Evolutionary conservation across 352 stramenopile genomes (phyloP), one percentile per base, ranked within the genome.

Genomic region (Globisporangium sylvaticum): DNA sequence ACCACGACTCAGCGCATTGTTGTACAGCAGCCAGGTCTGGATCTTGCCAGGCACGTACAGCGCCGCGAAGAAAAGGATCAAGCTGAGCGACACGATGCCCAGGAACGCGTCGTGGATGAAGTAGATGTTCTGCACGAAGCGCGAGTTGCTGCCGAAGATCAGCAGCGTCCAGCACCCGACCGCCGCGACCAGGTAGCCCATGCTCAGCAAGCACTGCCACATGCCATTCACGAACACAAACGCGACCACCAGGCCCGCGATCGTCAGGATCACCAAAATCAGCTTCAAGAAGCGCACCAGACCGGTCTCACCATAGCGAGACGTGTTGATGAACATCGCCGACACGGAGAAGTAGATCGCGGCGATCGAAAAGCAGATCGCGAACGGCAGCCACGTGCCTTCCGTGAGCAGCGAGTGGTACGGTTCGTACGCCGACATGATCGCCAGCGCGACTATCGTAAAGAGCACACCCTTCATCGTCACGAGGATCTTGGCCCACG

Each of bases 11-110:
- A 99, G 73, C 22, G 97, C 97, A 72, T 99, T 99, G 80, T 99
- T 97, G 80, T 98, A 99, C 1, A 99, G 80, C 56, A 99, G 77
- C 95, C 95, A 98, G 34, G 96, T 99, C 77, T 99, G 96, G 52
- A 98, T 92, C 69, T 97, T 92, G 62, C 92, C 85, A 15, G 91
- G 92, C 53, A 98, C 81, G 65, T 90, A 88, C 6, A 91, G 90
- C 78, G 94, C 92, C 32, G 88, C 88, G 20, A 98, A 78, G 22
- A 98, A 72, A 58, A 98, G 83, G 31, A 99, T 90, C 25, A 98
- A 72, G 54, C 92, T 84, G 69, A 99, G 94, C 53, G 97, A 95
- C 50, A 98, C 78, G 54, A 98, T 78, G 12, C 92, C 96, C 42
- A 98, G 88, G 32, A 98, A 76, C 37, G 97, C 78, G 72, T 99